Base-by-base conservation (phyloP, 2,329 filamentous ascomycete species). In the Lomentospora prolificans region DNA sequence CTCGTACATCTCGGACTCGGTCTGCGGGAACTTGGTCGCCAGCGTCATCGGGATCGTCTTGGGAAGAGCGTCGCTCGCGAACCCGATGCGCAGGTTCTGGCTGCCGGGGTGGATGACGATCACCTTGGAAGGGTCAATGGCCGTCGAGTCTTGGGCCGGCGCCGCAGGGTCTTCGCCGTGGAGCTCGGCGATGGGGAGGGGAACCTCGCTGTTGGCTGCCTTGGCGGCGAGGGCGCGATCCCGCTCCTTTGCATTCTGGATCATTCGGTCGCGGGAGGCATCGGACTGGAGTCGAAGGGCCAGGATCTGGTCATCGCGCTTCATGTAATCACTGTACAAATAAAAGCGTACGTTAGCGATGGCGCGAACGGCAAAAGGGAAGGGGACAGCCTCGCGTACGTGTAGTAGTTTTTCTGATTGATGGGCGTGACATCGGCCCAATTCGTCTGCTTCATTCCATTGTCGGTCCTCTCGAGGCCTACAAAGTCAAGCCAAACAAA, bases 341-440 rank as follows among this genome's bases (percentile, higher is more conserved):
- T 12, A 25, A 51, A 28, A 46, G n/a, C n/a, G n/a, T 9, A 56
- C 36, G 57, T 57, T 57, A 39, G 57, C 28, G 22, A 41, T 3
- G 12, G 36, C 3, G 36, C 36, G 6, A 1, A 41, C 6, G 22
- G 7, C 4, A 27, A 9, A 48, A 22, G 44, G 17, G 8, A 22
- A 10, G 22, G 3, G 22, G 17, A 48, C 6, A 84, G 17, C 24
- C 17, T 17, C 44, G 44, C 44, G 59, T 78, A 94, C 89, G 91
- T 96, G 70, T 96, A 96, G 72, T 99, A 99, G 71, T 99, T 99
- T 76, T 99, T 99, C 71, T 99, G 94, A 69, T 99, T 99, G 72
- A 99, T 99, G 64, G 94, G 89, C 46, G 82, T 80, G 57, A 96
- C 85, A 66, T 94, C 87, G 8, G 94, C 92, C 92, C 94, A 99